Conservation (phyloP, 495 filamentous ascomycete genomes). For the Thermothielavioides terrestris region DNA sequence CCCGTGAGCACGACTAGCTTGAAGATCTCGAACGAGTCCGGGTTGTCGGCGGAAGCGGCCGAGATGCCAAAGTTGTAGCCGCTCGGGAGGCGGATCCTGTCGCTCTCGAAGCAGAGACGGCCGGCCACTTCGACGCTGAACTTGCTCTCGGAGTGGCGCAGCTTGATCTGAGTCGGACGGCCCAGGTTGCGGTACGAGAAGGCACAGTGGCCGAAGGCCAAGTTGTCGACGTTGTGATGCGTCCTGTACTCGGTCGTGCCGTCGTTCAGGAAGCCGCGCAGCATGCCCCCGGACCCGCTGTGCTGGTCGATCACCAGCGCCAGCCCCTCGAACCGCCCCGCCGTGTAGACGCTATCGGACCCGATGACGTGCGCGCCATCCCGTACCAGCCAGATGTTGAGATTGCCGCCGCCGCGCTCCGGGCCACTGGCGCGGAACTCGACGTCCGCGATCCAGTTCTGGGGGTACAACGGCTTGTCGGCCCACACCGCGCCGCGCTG, state of each 20-base stretch:
- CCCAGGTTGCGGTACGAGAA: slow-evolving; percentile 89
- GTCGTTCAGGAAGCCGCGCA: slow-evolving; percentile 92
- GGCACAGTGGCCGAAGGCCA: slow-evolving; percentile 90
- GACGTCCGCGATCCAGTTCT: slow-evolving; percentile 71
- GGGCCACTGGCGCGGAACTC: slow-evolving; percentile 81
- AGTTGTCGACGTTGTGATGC: slow-evolving; percentile 68
- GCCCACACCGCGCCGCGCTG: slow-evolving; percentile 76
- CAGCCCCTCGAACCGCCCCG: slow-evolving; percentile 75
- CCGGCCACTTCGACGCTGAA: slow-evolving; percentile 79
- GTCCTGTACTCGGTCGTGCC: slow-evolving; percentile 71
- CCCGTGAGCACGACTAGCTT: slow-evolving; percentile 62
- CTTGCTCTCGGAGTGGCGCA: slow-evolving; percentile 54
- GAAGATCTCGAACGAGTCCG: slow-evolving; percentile 90
- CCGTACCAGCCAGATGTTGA: slow-evolving; percentile 87
- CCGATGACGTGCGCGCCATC: slow-evolving; percentile 57
- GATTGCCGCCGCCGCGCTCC: slow-evolving; percentile 77
- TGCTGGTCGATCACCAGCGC: slow-evolving; percentile 82
- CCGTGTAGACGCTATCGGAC: slow-evolving; percentile 71
- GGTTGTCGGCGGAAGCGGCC: slow-evolving; percentile 79
- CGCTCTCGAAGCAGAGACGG: slow-evolving; percentile 72
- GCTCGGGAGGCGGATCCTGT: slow-evolving; percentile 65
- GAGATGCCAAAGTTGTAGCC: slow-evolving; percentile 84
- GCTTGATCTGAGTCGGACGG: slow-evolving; percentile 63
- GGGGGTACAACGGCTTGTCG: slow-evolving; percentile 50
- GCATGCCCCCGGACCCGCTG: slow-evolving; percentile 67